Base-by-base conservation (phyloP, 1,284 basidiomycete species). In the Abortiporus biennis region DNA sequence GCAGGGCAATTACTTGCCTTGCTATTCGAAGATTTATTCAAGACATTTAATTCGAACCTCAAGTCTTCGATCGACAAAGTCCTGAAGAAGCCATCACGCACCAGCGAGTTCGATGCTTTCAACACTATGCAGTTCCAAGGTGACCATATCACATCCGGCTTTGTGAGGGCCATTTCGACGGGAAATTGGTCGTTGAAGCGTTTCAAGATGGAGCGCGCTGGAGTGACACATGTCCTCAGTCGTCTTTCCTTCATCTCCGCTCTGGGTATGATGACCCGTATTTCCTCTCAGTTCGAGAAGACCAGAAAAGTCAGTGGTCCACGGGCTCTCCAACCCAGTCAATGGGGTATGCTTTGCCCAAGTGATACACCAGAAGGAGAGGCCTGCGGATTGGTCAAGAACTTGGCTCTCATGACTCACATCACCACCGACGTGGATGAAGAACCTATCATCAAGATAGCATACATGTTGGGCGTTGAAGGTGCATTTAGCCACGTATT, bases 351-450 rank as follows among this genome's bases (percentile, higher is more conserved):
- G 77, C 71, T 99, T 17, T 99, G 96, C 66, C 91, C 96, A 0
- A 94, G 91, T 58, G 96, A 99, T 65, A 99, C 97, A 3, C 96
- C 96, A 0, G 96, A 99, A 81, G 97, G 96, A 59, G 96, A 99
- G 66, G 96, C 96, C 4, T 99, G 96, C 61, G 96, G 96, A 40
- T 69, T 99, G 46, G 97, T 99, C 38, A 99, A 99, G 72, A 99
- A 99, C 64, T 68, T 99, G 45, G 97, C 96, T 2, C 74, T 99
- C 32, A 99, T 99, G 94, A 99, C 97, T 2, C 97, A 99, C 64
- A 99, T 99, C 63, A 99, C 96, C 11, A 99, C 97, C 19, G 96
- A 99, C 63, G 93, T 95, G 15, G 93, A 96, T 48, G 96, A 99
- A 64, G 90, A 85, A 49, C 94, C 96, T 2, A 90, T 99, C 47